phyloP scores from a whole-genome alignment of 331 rosid genomes.

The Stylosanthes scabra region DNA sequence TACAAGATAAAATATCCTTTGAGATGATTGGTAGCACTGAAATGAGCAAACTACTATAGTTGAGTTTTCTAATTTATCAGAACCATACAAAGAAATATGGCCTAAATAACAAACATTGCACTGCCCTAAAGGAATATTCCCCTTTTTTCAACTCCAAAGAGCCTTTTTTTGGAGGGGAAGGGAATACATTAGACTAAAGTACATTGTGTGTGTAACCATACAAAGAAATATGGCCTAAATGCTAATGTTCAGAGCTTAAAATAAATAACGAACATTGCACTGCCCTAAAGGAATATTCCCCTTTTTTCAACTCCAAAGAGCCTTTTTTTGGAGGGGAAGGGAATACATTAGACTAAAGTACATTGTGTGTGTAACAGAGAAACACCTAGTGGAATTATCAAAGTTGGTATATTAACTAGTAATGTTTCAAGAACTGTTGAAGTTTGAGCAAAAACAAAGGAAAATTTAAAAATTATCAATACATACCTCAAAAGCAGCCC shows the following conservation, averaged over 20 bases:
- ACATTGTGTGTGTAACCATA: too few relatives aligned
- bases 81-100: slow-evolving; percentile 4
- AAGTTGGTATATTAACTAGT: not conserved
- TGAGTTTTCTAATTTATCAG: slow-evolving; percentile 19
- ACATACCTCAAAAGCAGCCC: slow-evolving; percentile 92
- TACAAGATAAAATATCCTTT: slow-evolving; percentile 19
- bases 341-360: slow-evolving; percentile 15
- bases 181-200: slow-evolving; percentile 1
- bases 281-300: slow-evolving; percentile 24
- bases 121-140: slow-evolving; percentile 27
- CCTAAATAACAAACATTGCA: slow-evolving; percentile 5
- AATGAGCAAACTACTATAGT: slow-evolving; percentile 10
- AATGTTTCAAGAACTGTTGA: slow-evolving; percentile 21
- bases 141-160: slow-evolving; percentile 2
- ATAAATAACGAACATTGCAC: slow-evolving; percentile 4
- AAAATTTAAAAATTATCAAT: not conserved
- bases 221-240: slow-evolving; percentile 6
- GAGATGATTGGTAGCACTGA: slow-evolving; percentile 24
- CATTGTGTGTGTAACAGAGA: slow-evolving; percentile 17
- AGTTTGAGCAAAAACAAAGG: slow-evolving; percentile 24
- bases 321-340: not conserved
- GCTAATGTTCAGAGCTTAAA: too few relatives aligned
- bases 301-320: slow-evolving; percentile 15
- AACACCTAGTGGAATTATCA: slow-evolving; percentile 13
- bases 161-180: not conserved